Base-by-base conservation (phyloP, 495 filamentous ascomycete genomes). In the Apiosordaria backusii region DNA sequence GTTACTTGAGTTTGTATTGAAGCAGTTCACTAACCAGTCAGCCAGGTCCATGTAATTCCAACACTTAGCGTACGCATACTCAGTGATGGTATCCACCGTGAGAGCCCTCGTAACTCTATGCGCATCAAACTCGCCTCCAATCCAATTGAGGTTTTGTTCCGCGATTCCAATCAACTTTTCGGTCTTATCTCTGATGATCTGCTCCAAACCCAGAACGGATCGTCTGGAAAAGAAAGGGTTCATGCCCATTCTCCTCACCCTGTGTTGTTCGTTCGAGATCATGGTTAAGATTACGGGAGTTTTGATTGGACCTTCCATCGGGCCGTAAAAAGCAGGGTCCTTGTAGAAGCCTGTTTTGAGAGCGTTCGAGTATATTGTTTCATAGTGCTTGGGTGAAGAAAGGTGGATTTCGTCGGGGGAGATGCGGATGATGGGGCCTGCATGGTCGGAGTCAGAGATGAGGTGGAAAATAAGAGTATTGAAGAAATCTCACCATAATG, bases 81-180 rank as follows among this genome's bases (percentile, higher is more conserved):
- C 80, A 23, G 74, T 78, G 19, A 82, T 79, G 13, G 82, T 69
- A 67, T 84, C 82, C 2, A 78, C 69, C 1, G 77, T 71, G n/a
- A 82, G 64, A 4, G 76, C 72, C 27, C 75, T 71, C 63, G 75
- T 70, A 65, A 67, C 73, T 35, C 71, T 64, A 52, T 77, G 68
- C n/a, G 77, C 45, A 40, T 75, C 67, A 3, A 80, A 67, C 13
- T 68, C 57, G 22, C n/a, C 64, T 10, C 64, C 57, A 21, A 60
- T 18, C 35, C 35, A n/a, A 65, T 18, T 35, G 1, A 61, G 59
- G 27, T 22, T 55, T 13, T 62, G 59, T 35, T 71, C 10, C 15
- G 63, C 67, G 9, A 78, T 63, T 0, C 68, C 53, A 15, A 24
- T 29, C 15, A 74, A 53, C 61, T 69, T 69, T 23, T 61, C 35